Base-by-base conservation (phyloP, 371 early-diverging fungal genomes). In the Dentiscutata heterogama region DNA sequence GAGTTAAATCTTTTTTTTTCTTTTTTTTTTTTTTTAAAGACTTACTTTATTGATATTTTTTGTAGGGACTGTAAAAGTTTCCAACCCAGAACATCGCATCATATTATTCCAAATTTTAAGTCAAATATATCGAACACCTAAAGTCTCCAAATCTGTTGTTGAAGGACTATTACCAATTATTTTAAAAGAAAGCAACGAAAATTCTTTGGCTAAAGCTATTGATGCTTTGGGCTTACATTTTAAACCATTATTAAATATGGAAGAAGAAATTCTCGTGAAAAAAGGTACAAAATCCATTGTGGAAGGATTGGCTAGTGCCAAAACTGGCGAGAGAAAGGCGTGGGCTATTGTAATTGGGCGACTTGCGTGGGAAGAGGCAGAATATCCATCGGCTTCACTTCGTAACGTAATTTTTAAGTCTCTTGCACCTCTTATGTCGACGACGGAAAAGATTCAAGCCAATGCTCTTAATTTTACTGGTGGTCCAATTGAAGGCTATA, bases 171-270 rank as follows among this genome's bases (percentile, higher is more conserved):
- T 93, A 6, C 85, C 91, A 3, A 91, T 95, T 89, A 83, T 91
- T 8, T 86, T 86, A 65, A 96, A 96, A 86, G 97, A 97, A 83
- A 88, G 94, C 35, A 92, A 94, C 61, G 97, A 97, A 75, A 86
- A 89, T 46, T 92, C 93, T 14, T 89, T 94, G 64, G 80, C 87
- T 1, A 87, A 92, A 78, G 91, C 92, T 56, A 90, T 96, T 14
- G 86, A 90, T 50, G 92, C 94, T 27, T 85, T 92, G 10, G 90
- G 92, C 13, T 75, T 84, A 68, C 96, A 96, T 65, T 78, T 93
- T 25, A 80, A 85, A 3, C 88, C 89, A 0, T 83, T 94, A 27
- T 83, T 95, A 25, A 86, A 89, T 51, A 82, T 87, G 16, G 89
- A 87, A 63, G 88, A 87, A 65, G 91, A 89, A 20, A 83, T 86